phyloP scores from a whole-genome alignment of 371 early-diverging fungal species.

The Coemansia sp. region DNA sequence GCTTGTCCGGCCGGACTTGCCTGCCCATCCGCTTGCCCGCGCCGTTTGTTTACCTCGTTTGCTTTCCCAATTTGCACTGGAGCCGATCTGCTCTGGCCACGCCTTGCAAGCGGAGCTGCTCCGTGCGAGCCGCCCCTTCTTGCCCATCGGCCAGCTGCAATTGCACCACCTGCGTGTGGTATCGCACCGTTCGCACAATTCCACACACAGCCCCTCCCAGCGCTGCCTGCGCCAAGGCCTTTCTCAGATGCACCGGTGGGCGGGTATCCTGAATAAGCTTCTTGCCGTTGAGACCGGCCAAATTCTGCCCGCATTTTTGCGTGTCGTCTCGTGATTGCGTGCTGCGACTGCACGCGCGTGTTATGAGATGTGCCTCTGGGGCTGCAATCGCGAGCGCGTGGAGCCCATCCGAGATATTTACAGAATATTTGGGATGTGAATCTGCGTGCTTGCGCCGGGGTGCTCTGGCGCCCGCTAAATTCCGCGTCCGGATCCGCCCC shows the following conservation, averaged over 20 bases:
- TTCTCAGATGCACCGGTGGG: too few species aligned
- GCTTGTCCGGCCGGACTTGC: not conserved
- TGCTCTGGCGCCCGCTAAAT: not conserved
- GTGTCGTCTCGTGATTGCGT: too few species aligned
- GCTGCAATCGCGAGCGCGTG: constrained; percentile 1
- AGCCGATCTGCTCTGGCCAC: not conserved
- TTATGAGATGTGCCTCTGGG: not conserved
- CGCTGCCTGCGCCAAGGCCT: too few species aligned
- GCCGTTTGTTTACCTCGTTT: not conserved
- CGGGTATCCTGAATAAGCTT: too few species aligned
- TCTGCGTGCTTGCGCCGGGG: not conserved
- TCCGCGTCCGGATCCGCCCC: not conserved
- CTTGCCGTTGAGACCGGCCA: too few species aligned
- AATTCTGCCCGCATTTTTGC: too few species aligned
- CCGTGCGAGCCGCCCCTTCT: not conserved
- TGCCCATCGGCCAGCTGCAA: not conserved
- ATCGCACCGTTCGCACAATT: too few species aligned
- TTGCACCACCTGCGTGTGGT: too few species aligned
- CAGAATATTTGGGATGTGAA: not conserved
- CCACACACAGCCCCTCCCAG: too few species aligned
- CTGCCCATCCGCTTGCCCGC: not conserved
- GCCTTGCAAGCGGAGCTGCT: not conserved
- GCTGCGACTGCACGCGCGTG: too few species aligned
- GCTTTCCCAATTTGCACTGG: not conserved
- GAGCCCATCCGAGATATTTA: not conserved